Conservation (phyloP, 2,329 filamentous ascomycete species). For the Xylariaceae sp. region DNA sequence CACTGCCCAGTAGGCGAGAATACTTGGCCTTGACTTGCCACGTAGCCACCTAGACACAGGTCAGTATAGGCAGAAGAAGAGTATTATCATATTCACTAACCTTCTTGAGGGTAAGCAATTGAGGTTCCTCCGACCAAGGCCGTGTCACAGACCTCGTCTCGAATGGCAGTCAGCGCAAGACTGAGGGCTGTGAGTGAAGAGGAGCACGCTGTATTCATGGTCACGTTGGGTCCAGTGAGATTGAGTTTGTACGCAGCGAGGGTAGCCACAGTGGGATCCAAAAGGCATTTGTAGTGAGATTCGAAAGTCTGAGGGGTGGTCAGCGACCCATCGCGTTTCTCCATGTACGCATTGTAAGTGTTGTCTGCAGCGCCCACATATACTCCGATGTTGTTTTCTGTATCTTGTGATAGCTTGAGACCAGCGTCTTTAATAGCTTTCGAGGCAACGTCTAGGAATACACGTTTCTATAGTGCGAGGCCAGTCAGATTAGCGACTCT, state of each 20-base stretch:
- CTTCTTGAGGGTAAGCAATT: too few relatives aligned
- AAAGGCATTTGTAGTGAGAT: neutral
- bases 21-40: conserved; percentile 1
- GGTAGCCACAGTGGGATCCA: neutral
- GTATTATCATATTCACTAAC: too few relatives aligned
- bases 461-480: conserved; percentile 1
- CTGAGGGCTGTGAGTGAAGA: conserved; percentile 1
- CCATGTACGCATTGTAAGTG: neutral
- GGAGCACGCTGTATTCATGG: neutral
- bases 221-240: conserved; percentile 2
- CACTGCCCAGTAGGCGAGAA: conserved; percentile 1
- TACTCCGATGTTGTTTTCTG: neutral
- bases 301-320: too few relatives aligned
- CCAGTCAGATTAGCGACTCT: too few relatives aligned
- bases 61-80: neutral
- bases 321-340: too few relatives aligned
- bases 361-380: neutral
- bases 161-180: neutral
- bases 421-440: conserved; percentile 1
- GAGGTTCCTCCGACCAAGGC: conserved; percentile 1
- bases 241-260: conserved; percentile 1
- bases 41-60: conserved; percentile 2
- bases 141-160: neutral
- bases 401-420: neutral
- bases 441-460: conserved; percentile 3